These are phyloP conservation scores for Phytophthora fragariae DNA, from an alignment of 352 stramenopile genomes.

Conservation along the genomic window DNA sequence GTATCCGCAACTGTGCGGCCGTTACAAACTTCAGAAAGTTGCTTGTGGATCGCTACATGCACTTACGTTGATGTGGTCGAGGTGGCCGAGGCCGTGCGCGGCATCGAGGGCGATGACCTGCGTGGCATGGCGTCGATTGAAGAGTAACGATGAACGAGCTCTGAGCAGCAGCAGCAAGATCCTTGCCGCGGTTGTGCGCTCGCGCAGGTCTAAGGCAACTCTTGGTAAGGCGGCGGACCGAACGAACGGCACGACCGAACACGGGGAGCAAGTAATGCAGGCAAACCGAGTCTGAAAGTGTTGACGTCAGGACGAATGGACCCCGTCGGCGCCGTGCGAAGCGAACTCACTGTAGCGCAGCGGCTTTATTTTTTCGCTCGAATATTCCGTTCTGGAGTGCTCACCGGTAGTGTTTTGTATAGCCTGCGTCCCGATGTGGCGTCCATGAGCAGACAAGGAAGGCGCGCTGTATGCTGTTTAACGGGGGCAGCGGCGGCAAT, in stretches of 20 bases:
- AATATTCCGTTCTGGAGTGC: conserved; percentile 28
- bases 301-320: conserved; percentile 22
- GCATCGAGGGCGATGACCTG: conserved; percentile 34
- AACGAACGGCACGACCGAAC: conserved; percentile 26
- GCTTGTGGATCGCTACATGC: neutral
- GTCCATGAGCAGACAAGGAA: neutral
- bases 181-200: conserved; percentile 25
- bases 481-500: neutral
- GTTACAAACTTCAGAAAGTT: conserved; percentile 44
- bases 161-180: conserved; percentile 9
- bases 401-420: conserved; percentile 12
- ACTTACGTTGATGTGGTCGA: conserved; percentile 41
- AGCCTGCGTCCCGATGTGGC: neutral
- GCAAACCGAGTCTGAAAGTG: conserved; percentile 10
- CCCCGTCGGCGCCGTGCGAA: conserved; percentile 25
- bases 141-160: conserved; percentile 25
- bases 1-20: conserved; percentile 4
- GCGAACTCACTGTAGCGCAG: conserved; percentile 25
- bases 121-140: conserved; percentile 40
- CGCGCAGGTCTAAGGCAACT: conserved; percentile 25
- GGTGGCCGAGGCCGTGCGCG: conserved; percentile 30
- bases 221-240: conserved; percentile 20
- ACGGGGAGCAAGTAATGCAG: conserved; percentile 19
- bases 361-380: conserved; percentile 36
- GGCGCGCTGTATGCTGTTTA: conserved; percentile 29